phyloP scores from a whole-genome alignment of 768 basidiomycete genomes.

The Mycena amicta region DNA sequence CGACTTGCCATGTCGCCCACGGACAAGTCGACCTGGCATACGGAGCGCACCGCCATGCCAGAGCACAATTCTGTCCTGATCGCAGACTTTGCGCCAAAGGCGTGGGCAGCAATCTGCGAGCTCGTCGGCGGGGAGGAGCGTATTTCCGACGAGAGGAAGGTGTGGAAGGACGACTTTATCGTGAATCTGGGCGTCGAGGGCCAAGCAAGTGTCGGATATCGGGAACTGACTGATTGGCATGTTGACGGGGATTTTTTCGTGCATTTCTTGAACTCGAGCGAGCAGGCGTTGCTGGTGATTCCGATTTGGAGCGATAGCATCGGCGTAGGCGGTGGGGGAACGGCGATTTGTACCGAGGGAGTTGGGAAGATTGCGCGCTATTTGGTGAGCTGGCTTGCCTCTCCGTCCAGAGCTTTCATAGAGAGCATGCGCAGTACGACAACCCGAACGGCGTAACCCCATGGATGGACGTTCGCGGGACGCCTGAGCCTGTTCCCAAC shows the following conservation, averaged over 20 bases:
- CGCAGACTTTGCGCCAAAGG: conserved; percentile 56
- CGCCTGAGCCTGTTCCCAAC: conserved; percentile 4
- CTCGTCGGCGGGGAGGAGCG: conserved; percentile 62
- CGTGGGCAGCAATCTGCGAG: conserved; percentile 64
- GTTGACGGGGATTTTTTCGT: conserved; percentile 63
- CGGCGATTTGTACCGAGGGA: conserved; percentile 62
- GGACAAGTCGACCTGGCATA: conserved; percentile 56
- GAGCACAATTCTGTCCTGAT: conserved; percentile 48
- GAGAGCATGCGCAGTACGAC: conserved; percentile 3
- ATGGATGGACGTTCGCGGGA: conserved; percentile 20
- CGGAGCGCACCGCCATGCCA: conserved; percentile 59
- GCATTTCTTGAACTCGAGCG: conserved; percentile 66
- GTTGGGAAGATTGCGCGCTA: conserved; percentile 51
- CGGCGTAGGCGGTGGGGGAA: conserved; percentile 55
- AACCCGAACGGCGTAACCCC: conserved; percentile 22
- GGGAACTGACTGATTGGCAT: conserved; percentile 63
- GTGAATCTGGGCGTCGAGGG: conserved; percentile 59
- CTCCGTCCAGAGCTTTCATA: no score
- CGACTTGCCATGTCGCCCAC: conserved; percentile 53
- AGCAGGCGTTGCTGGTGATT: conserved; percentile 65
- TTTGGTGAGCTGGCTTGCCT: conserved; percentile 35
- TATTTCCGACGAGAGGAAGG: conserved; percentile 46
- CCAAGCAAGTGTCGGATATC: conserved; percentile 29
- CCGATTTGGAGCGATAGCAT: conserved; percentile 66
- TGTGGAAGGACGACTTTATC: conserved; percentile 64